Base-by-base conservation (phyloP, 2,329 filamentous ascomycete genomes). In the Xylogone sp. region DNA sequence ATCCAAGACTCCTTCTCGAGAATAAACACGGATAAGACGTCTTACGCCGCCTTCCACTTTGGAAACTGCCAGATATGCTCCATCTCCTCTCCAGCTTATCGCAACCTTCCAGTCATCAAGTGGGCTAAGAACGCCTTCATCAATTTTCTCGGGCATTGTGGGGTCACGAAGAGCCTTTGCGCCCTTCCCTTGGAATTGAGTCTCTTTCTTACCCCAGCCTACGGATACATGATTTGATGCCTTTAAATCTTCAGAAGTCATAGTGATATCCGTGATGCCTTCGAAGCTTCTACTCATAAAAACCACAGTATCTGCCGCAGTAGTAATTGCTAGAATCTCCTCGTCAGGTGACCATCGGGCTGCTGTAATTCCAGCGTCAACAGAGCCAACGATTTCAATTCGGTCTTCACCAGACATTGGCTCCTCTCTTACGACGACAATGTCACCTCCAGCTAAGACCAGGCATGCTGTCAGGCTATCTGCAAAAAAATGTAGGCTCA, bases 151-250 rank as follows among this genome's bases (percentile, higher is more conserved):
- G 0, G 94, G 94, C 59, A 99, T 89, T 9, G 94, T 99, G 16
- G 94, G 94, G 68, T 99, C 94, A 49, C 90, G 82, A 57, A 97
- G 75, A 19, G 91, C 91, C 71, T 83, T 84, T 52, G 92, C 93
- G 56, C 92, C 84, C 63, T 89, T 90, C 47, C 94, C 94, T 65
- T 97, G 89, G 68, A 99, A 99, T 68, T 99, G 94, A 0, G 94
- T 99, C 71, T 99, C 94, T 66, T 88, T 90, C 75, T 97, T 97
- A 53, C 94, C 94, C 94, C 94, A 99, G 46, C 94, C 94, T 20
- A 99, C 93, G 19, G 91, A 95, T 52, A 97, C 94, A 74, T 97
- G 92, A 68, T 87, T 94, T 21, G 88, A 97, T n/a, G 84, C 82
- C 61, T 87, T 87, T 56, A 96, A 79, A 69, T 96, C 93, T 43